Conservation (phyloP, 257 asterid species). For the Solanum verrucosum region DNA sequence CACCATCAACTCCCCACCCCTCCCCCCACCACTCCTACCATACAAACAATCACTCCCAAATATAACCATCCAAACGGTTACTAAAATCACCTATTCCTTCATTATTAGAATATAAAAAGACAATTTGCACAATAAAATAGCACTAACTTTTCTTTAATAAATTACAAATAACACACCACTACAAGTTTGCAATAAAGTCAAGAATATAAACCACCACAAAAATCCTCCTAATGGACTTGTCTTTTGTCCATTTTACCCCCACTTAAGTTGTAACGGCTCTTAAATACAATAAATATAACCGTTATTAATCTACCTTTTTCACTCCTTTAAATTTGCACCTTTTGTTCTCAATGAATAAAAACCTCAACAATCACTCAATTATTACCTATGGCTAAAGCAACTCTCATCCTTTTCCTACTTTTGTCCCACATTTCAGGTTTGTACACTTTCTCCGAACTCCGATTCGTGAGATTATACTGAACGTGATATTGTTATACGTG, state of each 20-base stretch:
- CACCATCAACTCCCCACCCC: neutral
- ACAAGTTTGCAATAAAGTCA: neutral
- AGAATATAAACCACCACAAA: neutral
- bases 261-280: neutral
- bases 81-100: neutral
- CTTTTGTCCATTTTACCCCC: neutral
- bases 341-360: neutral
- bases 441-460: neutral
- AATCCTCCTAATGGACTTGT: neutral
- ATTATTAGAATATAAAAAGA: neutral
- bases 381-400: neutral
- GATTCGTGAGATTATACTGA: too few species aligned
- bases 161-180: neutral
- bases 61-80: neutral
- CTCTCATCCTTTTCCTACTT: neutral
- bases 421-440: neutral
- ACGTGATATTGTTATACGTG: too few species aligned
- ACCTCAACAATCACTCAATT: neutral
- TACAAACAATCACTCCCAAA: neutral
- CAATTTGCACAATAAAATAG: neutral
- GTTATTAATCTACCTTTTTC: neutral
- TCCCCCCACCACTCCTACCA: neutral
- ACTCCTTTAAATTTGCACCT: neutral
- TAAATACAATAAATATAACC: neutral
- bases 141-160: neutral